Conservation (phyloP, 108 stramenopile genomes). For the Nannochloropsis gaditana region DNA sequence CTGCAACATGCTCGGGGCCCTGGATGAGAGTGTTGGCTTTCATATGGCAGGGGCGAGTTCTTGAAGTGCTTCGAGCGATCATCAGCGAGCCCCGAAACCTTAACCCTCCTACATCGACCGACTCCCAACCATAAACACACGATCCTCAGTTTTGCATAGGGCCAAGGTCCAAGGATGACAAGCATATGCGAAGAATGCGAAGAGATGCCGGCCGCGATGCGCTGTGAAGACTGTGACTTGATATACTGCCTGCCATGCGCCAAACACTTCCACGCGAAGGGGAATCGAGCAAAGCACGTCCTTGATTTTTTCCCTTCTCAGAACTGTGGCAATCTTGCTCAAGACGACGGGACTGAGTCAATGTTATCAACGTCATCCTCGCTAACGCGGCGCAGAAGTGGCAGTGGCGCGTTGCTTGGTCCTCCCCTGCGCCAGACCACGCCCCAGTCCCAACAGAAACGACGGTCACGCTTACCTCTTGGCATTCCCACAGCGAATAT, state of each 20-base stretch:
- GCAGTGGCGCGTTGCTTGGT: background rate
- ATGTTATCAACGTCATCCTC: background rate
- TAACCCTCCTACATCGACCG: no score
- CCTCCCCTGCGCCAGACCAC: conserved; percentile 16
- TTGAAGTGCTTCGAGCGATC: no score
- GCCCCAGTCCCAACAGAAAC: conserved; percentile 1
- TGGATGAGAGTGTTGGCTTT: no score
- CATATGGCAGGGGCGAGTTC: no score
- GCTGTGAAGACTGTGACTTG: background rate
- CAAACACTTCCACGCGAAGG: background rate
- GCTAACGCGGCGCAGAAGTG: background rate
- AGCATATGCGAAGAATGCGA: background rate
- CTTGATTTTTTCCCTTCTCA: background rate
- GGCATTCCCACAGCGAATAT: background rate
- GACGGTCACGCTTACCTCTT: background rate
- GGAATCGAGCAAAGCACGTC: background rate
- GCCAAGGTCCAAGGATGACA: no score
- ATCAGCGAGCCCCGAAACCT: no score
- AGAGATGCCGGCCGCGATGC: background rate
- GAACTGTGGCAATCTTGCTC: no score
- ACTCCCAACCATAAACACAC: no score
- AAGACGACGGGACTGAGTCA: no score
- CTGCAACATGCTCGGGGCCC: no score
- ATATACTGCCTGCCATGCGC: background rate
- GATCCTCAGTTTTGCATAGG: no score